Evolutionary conservation across 192 early-diverging fungal genomes (phyloP).

Genomic region (Coemansia sp.): DNA sequence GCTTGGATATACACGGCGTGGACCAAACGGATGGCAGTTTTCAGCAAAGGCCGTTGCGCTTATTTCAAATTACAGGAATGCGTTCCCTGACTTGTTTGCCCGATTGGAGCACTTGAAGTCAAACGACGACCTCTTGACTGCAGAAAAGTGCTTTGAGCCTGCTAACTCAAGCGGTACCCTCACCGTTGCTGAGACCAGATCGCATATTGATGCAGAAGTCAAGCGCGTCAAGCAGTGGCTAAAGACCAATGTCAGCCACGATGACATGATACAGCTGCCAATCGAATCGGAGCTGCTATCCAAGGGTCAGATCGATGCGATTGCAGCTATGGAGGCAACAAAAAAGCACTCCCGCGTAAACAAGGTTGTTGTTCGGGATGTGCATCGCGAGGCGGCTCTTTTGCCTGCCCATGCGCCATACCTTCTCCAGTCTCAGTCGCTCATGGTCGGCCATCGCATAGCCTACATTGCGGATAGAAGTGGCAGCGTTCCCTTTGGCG

Average conservation of each 20-base stretch:
- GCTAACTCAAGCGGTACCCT: background rate
- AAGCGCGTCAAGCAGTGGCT: conserved; percentile 56
- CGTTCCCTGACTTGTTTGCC: conserved; percentile 64
- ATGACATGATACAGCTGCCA: conserved; percentile 23
- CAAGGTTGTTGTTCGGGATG: conserved; percentile 31
- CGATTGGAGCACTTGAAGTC: conserved; percentile 17
- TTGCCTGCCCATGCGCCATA: conserved; percentile 76
- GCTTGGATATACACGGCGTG: conserved; percentile 81
- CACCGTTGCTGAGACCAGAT: conserved; percentile 23
- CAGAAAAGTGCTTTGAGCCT: conserved; percentile 34
- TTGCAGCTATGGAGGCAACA: conserved; percentile 13
- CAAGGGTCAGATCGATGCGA: conserved; percentile 23
- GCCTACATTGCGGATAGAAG: conserved; percentile 67
- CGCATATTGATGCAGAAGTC: conserved; percentile 29
- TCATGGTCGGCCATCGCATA: conserved; percentile 87
- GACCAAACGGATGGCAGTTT: conserved; percentile 80
- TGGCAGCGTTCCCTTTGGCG: conserved; percentile 71
- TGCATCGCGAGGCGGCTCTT: conserved; percentile 61
- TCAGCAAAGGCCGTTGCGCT: conserved; percentile 74
- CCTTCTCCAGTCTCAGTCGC: conserved; percentile 71
- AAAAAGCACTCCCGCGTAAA: conserved; percentile 4
- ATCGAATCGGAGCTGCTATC: conserved; percentile 43
- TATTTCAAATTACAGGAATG: conserved; percentile 66
- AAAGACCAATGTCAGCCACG: conserved; percentile 33
- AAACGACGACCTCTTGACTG: conserved; percentile 13